phyloP scores from a whole-genome alignment of 1,284 basidiomycete genomes.

The Bjerkandera adusta region DNA sequence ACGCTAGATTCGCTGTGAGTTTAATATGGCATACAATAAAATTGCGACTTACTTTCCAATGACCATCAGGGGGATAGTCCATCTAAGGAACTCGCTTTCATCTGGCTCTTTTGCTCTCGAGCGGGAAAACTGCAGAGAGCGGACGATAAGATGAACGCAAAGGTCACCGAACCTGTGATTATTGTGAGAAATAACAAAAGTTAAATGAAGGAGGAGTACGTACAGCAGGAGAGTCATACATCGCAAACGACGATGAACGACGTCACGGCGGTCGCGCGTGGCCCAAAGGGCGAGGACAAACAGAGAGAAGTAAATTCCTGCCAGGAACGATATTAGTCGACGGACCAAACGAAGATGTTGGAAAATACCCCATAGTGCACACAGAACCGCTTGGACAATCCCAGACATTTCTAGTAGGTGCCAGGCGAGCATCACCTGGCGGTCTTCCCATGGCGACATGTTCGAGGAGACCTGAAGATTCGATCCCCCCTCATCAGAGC shows the following conservation, averaged over 20 bases:
- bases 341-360: too few species aligned
- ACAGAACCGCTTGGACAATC: background rate
- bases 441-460: too few species aligned
- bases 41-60: conserved; percentile 12
- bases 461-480: too few species aligned
- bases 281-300: conserved; percentile 10
- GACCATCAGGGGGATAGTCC: conserved; percentile 19
- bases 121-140: conserved; percentile 19
- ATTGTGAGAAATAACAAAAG: too few species aligned
- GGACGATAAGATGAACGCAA: conserved; percentile 19
- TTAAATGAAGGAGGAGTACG: too few species aligned
- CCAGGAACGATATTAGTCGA: background rate
- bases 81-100: conserved; percentile 15
- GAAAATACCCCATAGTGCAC: background rate
- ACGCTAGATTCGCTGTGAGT: background rate
- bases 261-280: conserved; percentile 2
- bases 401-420: conserved; percentile 2
- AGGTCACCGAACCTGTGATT: conserved; percentile 17
- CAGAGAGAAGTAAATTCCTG: conserved; percentile 12
- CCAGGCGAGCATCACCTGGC: conserved; percentile 1
- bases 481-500: too few species aligned
- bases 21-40: too few species aligned
- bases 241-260: conserved; percentile 4
- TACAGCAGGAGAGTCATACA: conserved; percentile 11
- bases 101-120: conserved; percentile 14